These are phyloP conservation scores for Sporothrix curviconia DNA, from an alignment of 2,329 filamentous ascomycete species.

Conservation along the genomic window DNA sequence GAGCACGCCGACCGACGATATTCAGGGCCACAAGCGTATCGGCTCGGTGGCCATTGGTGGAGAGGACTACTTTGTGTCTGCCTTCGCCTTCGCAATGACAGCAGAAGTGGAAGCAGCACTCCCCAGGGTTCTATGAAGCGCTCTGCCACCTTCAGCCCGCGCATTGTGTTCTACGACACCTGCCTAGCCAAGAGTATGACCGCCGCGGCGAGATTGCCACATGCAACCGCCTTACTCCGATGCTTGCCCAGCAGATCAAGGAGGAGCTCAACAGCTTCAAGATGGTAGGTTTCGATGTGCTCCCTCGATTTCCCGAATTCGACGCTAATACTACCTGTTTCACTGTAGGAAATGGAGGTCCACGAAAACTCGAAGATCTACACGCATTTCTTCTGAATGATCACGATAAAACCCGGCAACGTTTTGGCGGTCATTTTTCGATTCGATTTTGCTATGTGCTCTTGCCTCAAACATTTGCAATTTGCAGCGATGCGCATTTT, in stretches of 20 bases:
- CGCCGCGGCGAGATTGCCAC: slow-evolving; percentile 93
- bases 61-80: slow-evolving; percentile 85
- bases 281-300: slow-evolving; percentile 71
- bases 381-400: slow-evolving; percentile 96
- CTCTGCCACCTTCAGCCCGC: slow-evolving; percentile 74
- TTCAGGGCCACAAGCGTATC: slow-evolving; percentile 57
- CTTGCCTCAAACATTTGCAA: slow-evolving; percentile 3
- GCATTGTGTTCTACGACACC: slow-evolving; percentile 91
- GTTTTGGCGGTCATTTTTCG: slow-evolving; percentile 20
- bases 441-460: slow-evolving; percentile 17
- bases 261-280: slow-evolving; percentile 99
- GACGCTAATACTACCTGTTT: no score
- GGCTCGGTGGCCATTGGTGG: slow-evolving; percentile 68
- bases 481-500: not conserved
- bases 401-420: no score
- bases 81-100: slow-evolving; percentile 67
- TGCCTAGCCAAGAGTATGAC: slow-evolving; percentile 94
- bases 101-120: slow-evolving; percentile 73
- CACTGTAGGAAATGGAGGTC: slow-evolving; percentile 93
- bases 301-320: not conserved
- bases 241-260: slow-evolving; percentile 98
- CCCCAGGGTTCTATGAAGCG: slow-evolving; percentile 61
- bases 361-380: slow-evolving; percentile 98
- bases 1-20: slow-evolving; percentile 78
- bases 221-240: slow-evolving; percentile 93